Evolutionary conservation across 2,329 filamentous ascomycete species (phyloP), one percentile per base, ranked within the genome.

Genomic region (Echinosphaeria canescens): DNA sequence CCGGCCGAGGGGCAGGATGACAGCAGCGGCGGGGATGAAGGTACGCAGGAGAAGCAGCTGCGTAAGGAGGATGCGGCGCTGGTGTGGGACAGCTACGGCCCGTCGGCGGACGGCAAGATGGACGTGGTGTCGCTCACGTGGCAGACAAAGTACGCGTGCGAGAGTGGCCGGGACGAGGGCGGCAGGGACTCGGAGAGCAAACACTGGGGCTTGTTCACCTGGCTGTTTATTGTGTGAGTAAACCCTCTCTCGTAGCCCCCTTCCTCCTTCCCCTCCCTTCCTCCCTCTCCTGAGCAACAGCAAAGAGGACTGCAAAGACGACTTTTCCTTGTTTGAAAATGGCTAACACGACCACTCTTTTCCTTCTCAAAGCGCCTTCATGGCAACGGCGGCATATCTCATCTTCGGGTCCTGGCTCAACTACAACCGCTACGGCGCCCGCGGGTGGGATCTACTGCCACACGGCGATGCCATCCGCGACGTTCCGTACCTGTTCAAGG

Each of bases 331-430:
- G 8, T 28, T 15, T 14, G 14, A 16, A 26, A 23, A 4, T 14
- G 11, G 25, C 33, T 38, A 30, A 38, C 27, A 20, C 5, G 11
- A 9, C n/a, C n/a, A n/a, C n/a, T n/a, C n/a, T n/a, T n/a, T n/a
- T n/a, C n/a, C n/a, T n/a, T n/a, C n/a, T n/a, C n/a, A n/a, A 36
- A 92, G 84, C 38, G 53, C 75, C 31, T 98, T 98, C 63, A 62
- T 95, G 34, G 67, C 67, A 24, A 75, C 71, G 22, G 81, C 88
- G 2, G 56, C 84, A 14, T 98, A 95, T 53, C 72, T 98, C 36
- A 92, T 95, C 47, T 95, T 95, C 43, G 84, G 85, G 35, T 91
- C 84, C 13, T 98, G 88, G 88, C 71, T 95, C 47, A 95, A 95
- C 58, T 95, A 95, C 62, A 93, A 82, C 55, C 78, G 84, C 33